Percentiles rank a stretch among this genome's conserved stretches.
These are phyloP conservation scores for Aplosporella prunicola DNA, from an alignment of 2,329 filamentous ascomycete species.

Conservation along the genomic window DNA sequence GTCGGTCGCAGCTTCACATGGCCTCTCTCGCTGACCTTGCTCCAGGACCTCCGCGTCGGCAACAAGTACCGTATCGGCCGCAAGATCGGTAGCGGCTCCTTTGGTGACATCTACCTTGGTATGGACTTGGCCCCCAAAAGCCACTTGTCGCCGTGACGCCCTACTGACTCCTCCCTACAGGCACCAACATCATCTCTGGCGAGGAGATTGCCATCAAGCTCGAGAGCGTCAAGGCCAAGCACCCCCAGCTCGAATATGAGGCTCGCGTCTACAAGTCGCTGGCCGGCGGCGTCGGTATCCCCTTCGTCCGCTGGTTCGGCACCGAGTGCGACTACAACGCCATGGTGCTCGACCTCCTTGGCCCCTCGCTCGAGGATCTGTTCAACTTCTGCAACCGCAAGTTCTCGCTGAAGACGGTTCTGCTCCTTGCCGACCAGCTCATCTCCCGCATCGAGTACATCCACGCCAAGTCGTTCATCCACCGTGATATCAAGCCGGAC, in stretches of 20 bases:
- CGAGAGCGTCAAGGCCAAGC: slow-evolving; percentile 98
- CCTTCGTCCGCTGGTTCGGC: slow-evolving; percentile 98
- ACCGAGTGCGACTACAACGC: slow-evolving; percentile 99
- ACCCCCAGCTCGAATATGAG: slow-evolving; percentile 97
- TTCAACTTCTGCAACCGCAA: slow-evolving; percentile 99
- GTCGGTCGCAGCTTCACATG: slow-evolving; percentile 11
- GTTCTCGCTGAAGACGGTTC: slow-evolving; percentile 96
- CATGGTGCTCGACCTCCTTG: slow-evolving; percentile 96
- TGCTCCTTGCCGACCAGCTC: slow-evolving; percentile 92
- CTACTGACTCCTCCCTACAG: slow-evolving; percentile 35
- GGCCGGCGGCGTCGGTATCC: slow-evolving; percentile 93
- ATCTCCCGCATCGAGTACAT: slow-evolving; percentile 99
- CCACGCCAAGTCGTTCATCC: slow-evolving; percentile 98
- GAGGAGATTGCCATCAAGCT: slow-evolving; percentile 99
- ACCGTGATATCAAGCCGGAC: slow-evolving; percentile 99
- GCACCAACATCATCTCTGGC: slow-evolving; percentile 98
- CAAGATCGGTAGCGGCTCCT: slow-evolving; percentile 96
- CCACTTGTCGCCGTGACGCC: background rate
- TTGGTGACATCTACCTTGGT: slow-evolving; percentile 95
- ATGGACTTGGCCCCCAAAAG: slow-evolving; percentile 24
- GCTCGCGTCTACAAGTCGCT: slow-evolving; percentile 85
- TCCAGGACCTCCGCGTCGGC: slow-evolving; percentile 91
- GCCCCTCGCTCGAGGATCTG: slow-evolving; percentile 89
- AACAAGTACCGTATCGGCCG: slow-evolving; percentile 99
- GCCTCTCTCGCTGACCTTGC: slow-evolving; percentile 17